phyloP scores from a whole-genome alignment of 495 filamentous ascomycete species.

The Ramalina intermedia region DNA sequence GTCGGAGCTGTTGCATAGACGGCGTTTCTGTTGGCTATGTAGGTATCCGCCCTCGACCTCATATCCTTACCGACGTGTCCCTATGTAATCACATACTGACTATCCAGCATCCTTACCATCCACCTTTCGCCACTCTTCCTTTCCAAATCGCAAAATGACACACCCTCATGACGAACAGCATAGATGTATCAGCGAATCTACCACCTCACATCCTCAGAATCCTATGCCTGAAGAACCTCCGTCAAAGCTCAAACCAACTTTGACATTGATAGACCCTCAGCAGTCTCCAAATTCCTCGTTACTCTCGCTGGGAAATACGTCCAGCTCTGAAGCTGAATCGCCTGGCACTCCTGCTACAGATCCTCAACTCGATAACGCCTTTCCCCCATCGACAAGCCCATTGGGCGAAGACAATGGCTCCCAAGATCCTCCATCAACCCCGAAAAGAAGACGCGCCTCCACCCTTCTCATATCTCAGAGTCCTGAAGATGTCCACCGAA shows the following conservation, averaged over 20 bases:
- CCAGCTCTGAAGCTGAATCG: slow-evolving; percentile 28
- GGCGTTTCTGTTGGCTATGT: background rate
- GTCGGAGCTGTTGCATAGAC: background rate
- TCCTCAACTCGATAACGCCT: slow-evolving; percentile 28
- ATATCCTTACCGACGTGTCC: background rate
- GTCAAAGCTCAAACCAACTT: slow-evolving; percentile 16
- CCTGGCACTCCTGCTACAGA: slow-evolving; percentile 41
- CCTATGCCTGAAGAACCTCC: slow-evolving; percentile 42
- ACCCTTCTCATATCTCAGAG: slow-evolving; percentile 67
- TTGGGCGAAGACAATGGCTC: slow-evolving; percentile 19
- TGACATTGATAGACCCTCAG: slow-evolving; percentile 6
- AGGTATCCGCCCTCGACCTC: background rate
- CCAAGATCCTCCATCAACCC: slow-evolving; percentile 12
- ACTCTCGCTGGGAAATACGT: slow-evolving; percentile 22
- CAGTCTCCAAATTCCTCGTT: slow-evolving; percentile 26
- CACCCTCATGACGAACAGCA: slow-evolving; percentile 5
- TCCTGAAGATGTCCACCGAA: slow-evolving; percentile 55
- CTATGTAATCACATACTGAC: background rate
- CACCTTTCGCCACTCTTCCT: background rate
- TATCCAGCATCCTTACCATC: background rate
- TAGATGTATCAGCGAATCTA: slow-evolving; percentile 26
- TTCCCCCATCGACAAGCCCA: slow-evolving; percentile 15
- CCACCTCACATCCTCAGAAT: slow-evolving; percentile 40
- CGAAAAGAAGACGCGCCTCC: slow-evolving; percentile 54
- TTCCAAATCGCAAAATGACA: background rate